phyloP scores from a whole-genome alignment of 2,329 filamentous ascomycete species.

The Aureobasidium sp. region DNA sequence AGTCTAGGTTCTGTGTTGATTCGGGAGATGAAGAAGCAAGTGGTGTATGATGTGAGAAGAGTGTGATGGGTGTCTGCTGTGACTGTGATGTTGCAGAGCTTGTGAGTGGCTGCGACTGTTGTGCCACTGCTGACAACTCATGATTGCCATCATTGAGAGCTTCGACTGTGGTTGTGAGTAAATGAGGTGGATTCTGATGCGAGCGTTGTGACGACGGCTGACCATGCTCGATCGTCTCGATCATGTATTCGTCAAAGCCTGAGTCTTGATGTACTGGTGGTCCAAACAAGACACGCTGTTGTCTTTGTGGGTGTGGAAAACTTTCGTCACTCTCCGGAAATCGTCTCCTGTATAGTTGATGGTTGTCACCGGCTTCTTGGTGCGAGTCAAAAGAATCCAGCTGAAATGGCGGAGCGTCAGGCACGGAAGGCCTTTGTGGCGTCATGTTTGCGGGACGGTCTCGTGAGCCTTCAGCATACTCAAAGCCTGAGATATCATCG shows the following conservation, averaged over 20 bases:
- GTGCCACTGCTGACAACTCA: neutral
- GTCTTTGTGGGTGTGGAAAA: neutral
- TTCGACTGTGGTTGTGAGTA: neutral
- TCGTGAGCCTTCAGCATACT: neutral
- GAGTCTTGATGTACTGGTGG: slow-evolving; percentile 30
- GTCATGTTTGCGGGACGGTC: neutral
- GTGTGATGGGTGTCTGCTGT: neutral
- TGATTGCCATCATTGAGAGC: neutral
- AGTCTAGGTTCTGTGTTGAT: neutral
- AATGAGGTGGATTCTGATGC: neutral
- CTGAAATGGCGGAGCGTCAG: neutral
- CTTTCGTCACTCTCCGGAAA: neutral
- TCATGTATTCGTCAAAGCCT: slow-evolving; percentile 30
- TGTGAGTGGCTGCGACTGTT: neutral
- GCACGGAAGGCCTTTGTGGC: neutral
- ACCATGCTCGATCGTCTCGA: slow-evolving; percentile 16
- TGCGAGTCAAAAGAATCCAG: neutral
- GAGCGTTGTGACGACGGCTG: neutral
- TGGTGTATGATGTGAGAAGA: slow-evolving; percentile 7
- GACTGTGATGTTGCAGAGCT: neutral
- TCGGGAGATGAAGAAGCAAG: neutral
- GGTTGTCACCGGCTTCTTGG: neutral
- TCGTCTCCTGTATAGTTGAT: neutral
- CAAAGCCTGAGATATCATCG: neutral
- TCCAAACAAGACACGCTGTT: neutral